phyloP scores from a whole-genome alignment of 352 stramenopile species.

The Phytopythium kandeliae region DNA sequence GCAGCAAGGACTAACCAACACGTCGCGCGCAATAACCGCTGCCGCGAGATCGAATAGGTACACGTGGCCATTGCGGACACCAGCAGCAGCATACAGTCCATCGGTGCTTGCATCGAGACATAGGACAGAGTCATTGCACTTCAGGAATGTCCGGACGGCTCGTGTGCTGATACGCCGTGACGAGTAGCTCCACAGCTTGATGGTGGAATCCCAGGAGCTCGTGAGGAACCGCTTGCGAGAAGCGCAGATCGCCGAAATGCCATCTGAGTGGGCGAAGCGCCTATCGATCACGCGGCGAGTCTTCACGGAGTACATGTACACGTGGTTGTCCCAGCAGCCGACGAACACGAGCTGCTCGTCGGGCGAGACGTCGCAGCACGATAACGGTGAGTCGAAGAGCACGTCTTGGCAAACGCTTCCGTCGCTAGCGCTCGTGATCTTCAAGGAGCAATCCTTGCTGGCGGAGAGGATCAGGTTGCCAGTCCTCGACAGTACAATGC shows the following conservation, averaged over 20 bases:
- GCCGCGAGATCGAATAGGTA: constrained; percentile 45
- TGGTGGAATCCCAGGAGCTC: constrained; percentile 72
- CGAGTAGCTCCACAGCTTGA: constrained; percentile 75
- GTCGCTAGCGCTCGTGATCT: constrained; percentile 33
- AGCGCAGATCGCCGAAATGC: constrained; percentile 64
- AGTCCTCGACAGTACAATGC: constrained; percentile 47
- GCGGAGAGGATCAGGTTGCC: constrained; percentile 49
- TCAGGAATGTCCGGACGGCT: constrained; percentile 46
- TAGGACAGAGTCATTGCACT: constrained; percentile 59
- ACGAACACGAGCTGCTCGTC: constrained; percentile 58
- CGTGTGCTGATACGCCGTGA: constrained; percentile 38
- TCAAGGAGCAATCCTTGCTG: constrained; percentile 64
- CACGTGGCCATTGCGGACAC: constrained; percentile 46
- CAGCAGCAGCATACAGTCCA: constrained; percentile 38
- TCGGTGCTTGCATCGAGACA: constrained; percentile 64
- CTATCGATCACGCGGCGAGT: constrained; percentile 56
- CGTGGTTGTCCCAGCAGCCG: constrained; percentile 66
- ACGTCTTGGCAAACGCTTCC: constrained; percentile 23
- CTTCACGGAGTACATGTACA: constrained; percentile 69
- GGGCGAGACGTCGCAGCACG: constrained; percentile 63
- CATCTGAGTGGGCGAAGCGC: constrained; percentile 55
- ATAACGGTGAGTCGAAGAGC: constrained; percentile 32
- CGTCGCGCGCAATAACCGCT: constrained; percentile 17
- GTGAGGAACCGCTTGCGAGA: constrained; percentile 53
- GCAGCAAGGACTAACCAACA: constrained; percentile 27